Evolutionary conservation across 192 early-diverging fungal species (phyloP).

Genomic region (Thamnidium elegans): DNA sequence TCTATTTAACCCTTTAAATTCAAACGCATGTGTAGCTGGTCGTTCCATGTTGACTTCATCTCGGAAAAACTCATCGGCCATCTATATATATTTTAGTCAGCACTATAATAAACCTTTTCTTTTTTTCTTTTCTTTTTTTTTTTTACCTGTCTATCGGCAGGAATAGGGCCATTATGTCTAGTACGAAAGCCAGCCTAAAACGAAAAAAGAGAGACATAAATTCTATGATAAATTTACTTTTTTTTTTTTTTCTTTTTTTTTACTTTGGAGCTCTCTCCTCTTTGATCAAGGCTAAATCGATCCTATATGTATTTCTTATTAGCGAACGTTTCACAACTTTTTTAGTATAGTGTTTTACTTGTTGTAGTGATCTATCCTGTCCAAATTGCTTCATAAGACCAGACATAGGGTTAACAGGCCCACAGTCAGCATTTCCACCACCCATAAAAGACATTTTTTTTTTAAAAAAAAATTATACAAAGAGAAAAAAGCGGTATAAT

Average conservation of each 20-base stretch:
- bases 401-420: slow-evolving; percentile 69
- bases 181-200: slow-evolving; percentile 17
- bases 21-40: slow-evolving; percentile 45
- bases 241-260: background rate
- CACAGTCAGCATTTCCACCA: slow-evolving; percentile 64
- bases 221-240: background rate
- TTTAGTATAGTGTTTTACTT: slow-evolving; percentile 44
- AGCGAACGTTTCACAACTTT: too few species aligned
- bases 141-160: slow-evolving; percentile 23
- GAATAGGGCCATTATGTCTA: background rate
- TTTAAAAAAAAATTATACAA: slow-evolving; percentile 1
- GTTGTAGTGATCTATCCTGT: slow-evolving; percentile 74
- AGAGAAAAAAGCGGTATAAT: background rate
- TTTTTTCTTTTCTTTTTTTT: background rate
- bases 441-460: slow-evolving; percentile 1
- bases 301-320: slow-evolving; percentile 16
- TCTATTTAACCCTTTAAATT: slow-evolving; percentile 65
- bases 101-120: background rate
- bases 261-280: slow-evolving; percentile 29
- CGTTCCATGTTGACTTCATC: slow-evolving; percentile 25
- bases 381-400: slow-evolving; percentile 80
- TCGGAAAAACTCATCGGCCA: slow-evolving; percentile 56
- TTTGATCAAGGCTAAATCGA: slow-evolving; percentile 22
- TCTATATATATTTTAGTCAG: slow-evolving; percentile 26
- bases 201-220: background rate